Conservation (phyloP, 345 rosid genomes). For the Nephelium lappaceum region DNA sequence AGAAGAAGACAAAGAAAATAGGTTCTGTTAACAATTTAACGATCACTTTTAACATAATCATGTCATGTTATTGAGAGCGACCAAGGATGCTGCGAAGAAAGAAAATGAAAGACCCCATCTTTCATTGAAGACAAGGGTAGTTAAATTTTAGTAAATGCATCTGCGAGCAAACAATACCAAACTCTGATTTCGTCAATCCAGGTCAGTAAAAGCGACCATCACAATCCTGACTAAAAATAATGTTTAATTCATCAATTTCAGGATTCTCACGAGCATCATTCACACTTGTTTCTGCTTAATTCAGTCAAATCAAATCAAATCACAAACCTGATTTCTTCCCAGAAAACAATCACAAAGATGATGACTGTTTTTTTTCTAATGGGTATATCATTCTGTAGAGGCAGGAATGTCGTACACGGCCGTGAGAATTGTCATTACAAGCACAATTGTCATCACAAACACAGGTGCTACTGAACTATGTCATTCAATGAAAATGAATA, state of each 20-base stretch:
- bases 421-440: slow-evolving; percentile 9
- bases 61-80: background rate
- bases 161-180: background rate
- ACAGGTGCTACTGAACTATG: background rate
- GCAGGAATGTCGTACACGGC: slow-evolving; percentile 22
- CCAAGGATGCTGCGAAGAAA: background rate
- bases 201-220: background rate
- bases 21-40: too few species aligned
- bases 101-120: background rate
- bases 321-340: too few species aligned
- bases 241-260: background rate
- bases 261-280: background rate
- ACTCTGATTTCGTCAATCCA: background rate
- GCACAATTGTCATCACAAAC: background rate
- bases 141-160: too few species aligned
- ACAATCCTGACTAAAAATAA: background rate
- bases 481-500: background rate
- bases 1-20: too few species aligned
- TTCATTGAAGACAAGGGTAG: background rate
- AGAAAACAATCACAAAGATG: too few species aligned
- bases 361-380: background rate
- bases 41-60: background rate
- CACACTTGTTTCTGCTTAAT: background rate
- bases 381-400: background rate
- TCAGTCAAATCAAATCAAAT: background rate